Base-by-base conservation (phyloP, 345 rosid species). In the Gossypium raimondii region DNA sequence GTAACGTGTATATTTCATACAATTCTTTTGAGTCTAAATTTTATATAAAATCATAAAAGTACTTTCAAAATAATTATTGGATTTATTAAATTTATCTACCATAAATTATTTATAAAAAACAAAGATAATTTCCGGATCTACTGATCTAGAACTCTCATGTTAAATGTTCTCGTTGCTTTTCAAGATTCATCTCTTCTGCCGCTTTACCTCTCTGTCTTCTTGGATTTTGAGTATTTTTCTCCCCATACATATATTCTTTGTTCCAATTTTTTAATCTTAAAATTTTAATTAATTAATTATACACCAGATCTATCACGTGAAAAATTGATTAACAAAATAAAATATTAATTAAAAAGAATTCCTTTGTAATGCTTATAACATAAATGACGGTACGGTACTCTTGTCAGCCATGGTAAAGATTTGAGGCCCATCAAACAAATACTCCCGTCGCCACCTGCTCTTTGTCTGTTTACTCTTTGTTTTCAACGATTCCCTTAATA, bases 381-480 rank as follows among this genome's bases (percentile, higher is more conserved):
- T 4, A 59, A 4, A 12, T 24, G 17, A 44, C 10, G 53, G n/a
- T 13, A 51, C 16, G 56, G 10, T 25, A 9, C 73, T 34, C 45
- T 34, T 60, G 20, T 62, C 44, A 7, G 45, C 1, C 34, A 41
- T 29, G 25, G 4, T 14, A 20, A 57, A 12, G 20, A 76, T 66
- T 75, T 77, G 78, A 73, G 75, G 45, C 73, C 75, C 81, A 62
- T 74, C 77, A 80, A 34, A 85, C 77, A 79, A 74, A 76, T 85
- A 78, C 86, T 79, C 82, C 68, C 76, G 85, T 82, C 86, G 85
- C 87, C 88, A 87, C 89, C 91, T 84, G 87, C 87, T 86, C 80
- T 79, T 87, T 87, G 97, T 89, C 88, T 77, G 80, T 80, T 86
- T 84, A 78, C 88, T 82, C 86, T 78, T 85, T 82, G 97, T 87